A percentile compares a stretch with the other conserved stretches of the same genome.
Conservation (phyloP, 768 basidiomycete genomes). For the Podaxis mareebaensis region DNA sequence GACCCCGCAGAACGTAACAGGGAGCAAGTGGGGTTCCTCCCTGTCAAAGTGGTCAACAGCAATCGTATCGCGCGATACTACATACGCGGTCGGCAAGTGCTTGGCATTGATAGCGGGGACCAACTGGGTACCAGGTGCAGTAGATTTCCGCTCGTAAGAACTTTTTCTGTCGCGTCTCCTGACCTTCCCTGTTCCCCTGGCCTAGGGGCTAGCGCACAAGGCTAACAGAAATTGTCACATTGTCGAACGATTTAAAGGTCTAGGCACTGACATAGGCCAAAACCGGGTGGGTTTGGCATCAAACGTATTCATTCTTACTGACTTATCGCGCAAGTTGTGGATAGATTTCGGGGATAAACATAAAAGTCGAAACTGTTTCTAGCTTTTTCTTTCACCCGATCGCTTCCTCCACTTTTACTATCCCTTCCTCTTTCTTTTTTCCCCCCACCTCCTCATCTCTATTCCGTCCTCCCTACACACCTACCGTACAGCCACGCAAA, state of each 20-base stretch:
- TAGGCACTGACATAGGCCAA: background rate
- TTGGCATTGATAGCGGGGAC: background rate
- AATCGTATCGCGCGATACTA: background rate
- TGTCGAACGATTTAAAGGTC: constrained; percentile 1
- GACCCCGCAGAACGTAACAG: background rate
- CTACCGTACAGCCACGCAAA: background rate
- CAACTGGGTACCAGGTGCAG: background rate
- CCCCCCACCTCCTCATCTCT: constrained; percentile 14
- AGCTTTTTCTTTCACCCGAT: background rate
- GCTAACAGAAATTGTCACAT: background rate
- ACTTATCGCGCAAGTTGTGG: background rate
- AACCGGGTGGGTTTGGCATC: background rate
- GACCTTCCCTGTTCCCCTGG: background rate
- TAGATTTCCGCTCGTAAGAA: background rate
- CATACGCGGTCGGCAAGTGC: background rate
- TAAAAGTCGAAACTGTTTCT: constrained; percentile 7
- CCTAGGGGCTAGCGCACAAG: background rate
- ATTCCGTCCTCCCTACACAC: constrained; percentile 1
- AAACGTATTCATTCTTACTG: background rate
- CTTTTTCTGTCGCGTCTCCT: background rate
- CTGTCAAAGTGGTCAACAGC: background rate
- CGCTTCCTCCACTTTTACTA: background rate
- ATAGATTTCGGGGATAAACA: constrained; percentile 6
- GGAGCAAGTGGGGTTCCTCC: background rate
- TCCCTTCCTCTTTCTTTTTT: constrained; percentile 14